Conservation (phyloP, 768 basidiomycete genomes). For the Suillus occidentalis region DNA sequence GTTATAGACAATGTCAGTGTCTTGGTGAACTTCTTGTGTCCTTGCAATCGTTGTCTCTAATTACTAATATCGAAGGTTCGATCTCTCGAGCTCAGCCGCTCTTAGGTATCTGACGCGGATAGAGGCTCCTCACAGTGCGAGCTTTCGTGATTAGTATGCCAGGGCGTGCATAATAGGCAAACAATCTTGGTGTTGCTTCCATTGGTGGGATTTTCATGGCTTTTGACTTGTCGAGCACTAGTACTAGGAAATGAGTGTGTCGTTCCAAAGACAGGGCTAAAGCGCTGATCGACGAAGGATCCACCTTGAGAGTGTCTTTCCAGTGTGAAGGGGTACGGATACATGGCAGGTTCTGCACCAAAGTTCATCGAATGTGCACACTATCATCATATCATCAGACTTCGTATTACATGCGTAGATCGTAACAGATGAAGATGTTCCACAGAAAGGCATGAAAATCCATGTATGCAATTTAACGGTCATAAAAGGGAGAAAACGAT, state of each 20-base stretch:
- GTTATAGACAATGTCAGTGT: slow-evolving; percentile 45
- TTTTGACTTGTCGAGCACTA: not conserved
- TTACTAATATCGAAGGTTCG: slow-evolving; percentile 28
- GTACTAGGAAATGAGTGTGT: too few species aligned
- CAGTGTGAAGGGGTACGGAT: not conserved
- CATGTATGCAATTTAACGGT: not conserved
- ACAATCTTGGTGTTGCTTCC: too few species aligned
- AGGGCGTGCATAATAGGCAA: too few species aligned
- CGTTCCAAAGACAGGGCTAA: not conserved
- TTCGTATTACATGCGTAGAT: not conserved
- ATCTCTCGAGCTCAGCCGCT: slow-evolving; percentile 16
- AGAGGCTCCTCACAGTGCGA: not conserved
- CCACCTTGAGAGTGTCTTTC: not conserved
- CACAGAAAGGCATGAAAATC: not conserved
- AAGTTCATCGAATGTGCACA: not conserved
- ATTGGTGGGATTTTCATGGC: not conserved
- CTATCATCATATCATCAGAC: not conserved
- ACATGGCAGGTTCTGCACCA: not conserved
- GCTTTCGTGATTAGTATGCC: not conserved
- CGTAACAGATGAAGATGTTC: not conserved
- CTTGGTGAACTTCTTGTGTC: slow-evolving; percentile 70
- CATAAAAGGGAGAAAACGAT: not conserved
- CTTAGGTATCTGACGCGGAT: slow-evolving; percentile 43
- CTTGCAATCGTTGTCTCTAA: slow-evolving; percentile 1
- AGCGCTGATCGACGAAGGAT: not conserved